Conservation (phyloP, 805 yeast species). For the Gaillardinia entomophila region DNA sequence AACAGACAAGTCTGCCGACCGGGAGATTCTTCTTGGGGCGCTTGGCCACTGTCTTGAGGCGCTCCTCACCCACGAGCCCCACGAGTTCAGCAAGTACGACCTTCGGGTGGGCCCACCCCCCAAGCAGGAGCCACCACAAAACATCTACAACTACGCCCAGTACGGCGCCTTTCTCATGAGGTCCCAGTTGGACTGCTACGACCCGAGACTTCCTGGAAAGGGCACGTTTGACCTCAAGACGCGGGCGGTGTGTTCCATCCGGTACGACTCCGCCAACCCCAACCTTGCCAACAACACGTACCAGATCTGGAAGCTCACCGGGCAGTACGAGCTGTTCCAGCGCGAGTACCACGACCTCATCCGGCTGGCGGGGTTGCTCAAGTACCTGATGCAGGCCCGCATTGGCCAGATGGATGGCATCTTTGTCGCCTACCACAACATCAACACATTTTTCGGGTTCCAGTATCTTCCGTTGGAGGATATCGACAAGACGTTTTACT, state of each 20-base stretch:
- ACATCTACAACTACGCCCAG: slow-evolving; percentile 65
- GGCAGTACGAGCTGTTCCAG: slow-evolving; percentile 74
- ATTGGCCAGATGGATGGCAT: slow-evolving; percentile 98
- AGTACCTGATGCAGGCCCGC: slow-evolving; percentile 86
- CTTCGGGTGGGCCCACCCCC: neutral
- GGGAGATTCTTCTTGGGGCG: slow-evolving; percentile 61
- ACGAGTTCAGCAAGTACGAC: slow-evolving; percentile 40
- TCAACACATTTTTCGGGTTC: slow-evolving; percentile 77
- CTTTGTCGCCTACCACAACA: slow-evolving; percentile 85
- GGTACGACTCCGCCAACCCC: slow-evolving; percentile 67
- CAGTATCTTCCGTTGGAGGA: slow-evolving; percentile 75
- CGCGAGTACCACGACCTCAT: slow-evolving; percentile 74
- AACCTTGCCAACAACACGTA: slow-evolving; percentile 56
- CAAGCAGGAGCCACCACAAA: slow-evolving; percentile 8
- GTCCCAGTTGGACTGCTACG: slow-evolving; percentile 86
- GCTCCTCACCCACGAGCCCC: slow-evolving; percentile 56
- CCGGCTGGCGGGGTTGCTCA: slow-evolving; percentile 65
- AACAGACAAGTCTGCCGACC: slow-evolving; percentile 60
- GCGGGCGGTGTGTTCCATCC: slow-evolving; percentile 80
- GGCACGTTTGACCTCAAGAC: slow-evolving; percentile 93
- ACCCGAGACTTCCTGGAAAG: slow-evolving; percentile 73
- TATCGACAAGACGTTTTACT: slow-evolving; percentile 48
- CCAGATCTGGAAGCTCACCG: slow-evolving; percentile 55
- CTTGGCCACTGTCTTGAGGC: slow-evolving; percentile 80
- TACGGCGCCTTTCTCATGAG: slow-evolving; percentile 70